Evolutionary conservation across 768 basidiomycete species (phyloP), one percentile per base, ranked within the genome.

Genomic region (Kwoniella shandongensis): DNA sequence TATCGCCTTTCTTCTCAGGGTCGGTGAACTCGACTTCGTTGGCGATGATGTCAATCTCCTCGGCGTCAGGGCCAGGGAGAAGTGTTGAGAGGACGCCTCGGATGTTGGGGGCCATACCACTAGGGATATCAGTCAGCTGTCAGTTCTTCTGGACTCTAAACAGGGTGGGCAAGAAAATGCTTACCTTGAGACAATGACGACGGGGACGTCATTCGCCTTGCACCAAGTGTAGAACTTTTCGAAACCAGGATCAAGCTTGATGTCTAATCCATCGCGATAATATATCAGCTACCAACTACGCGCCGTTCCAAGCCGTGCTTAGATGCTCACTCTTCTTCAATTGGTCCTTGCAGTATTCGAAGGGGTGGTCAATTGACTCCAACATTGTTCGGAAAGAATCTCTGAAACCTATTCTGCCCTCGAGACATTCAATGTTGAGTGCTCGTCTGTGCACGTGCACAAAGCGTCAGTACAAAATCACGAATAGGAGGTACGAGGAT

Each of bases 61-160:
- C 79, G n/a, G 89, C 86, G 26, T 83, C 84, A 59, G 86, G 83
- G 32, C 84, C 80, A 10, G 88, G 88, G 50, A 93, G 80, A 42
- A 92, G 84, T 61, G 85, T 86, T 44, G 85, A 83, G n/a, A 97
- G 82, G 4, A 96, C 88, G 0, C 89, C 89, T 39, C 90, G 88
- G 66, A 99, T 97, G 63, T 89, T 83, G 12, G 93, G 92, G 10
- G 86, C 86, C 92, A 96, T 96, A 22, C 92, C 93, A 63, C 89
- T 91, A 45, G 6, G 44, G 7, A 7, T 7, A 42, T 23, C 8
- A 18, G n/a, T 42, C 22, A 42, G 17, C 22, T n/a, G 45, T 25
- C 27, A 13, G 13, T 32, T 32, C 13, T 13, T 32, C 32, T 32
- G 32, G 6, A n/a, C n/a, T n/a, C n/a, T n/a, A n/a, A 39, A 35